Percentiles rank a stretch among this genome's conserved stretches.
Evolutionary conservation across 345 rosid genomes (phyloP).

Genomic region (Reutealis trisperma): DNA sequence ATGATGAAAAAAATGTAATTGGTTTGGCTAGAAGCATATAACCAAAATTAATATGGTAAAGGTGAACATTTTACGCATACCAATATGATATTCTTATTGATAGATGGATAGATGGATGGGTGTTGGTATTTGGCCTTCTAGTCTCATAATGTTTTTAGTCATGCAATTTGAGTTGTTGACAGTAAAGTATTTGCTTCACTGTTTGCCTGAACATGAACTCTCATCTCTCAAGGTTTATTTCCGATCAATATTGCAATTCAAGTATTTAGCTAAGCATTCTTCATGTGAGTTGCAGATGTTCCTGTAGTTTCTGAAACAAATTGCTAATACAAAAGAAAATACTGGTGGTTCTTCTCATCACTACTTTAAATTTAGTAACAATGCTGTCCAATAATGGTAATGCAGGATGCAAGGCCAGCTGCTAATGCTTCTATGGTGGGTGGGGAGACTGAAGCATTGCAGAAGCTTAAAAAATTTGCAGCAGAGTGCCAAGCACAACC

Average conservation of each 20-base stretch:
- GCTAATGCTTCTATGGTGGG: constrained; percentile 68
- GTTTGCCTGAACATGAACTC: background rate
- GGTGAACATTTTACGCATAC: background rate
- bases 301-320: background rate
- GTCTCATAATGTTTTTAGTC: background rate
- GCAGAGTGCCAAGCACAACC: constrained; percentile 83
- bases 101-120: background rate
- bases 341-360: background rate
- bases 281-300: background rate
- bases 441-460: constrained; percentile 93
- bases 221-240: background rate
- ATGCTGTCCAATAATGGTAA: constrained; percentile 11
- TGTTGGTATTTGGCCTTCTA: background rate
- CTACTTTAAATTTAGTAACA: constrained; percentile 6
- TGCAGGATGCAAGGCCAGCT: constrained; percentile 68
- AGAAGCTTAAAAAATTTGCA: constrained; percentile 71
- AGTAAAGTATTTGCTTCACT: background rate
- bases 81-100: background rate
- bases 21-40: background rate
- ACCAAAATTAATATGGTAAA: background rate
- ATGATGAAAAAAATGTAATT: background rate
- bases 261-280: constrained; percentile 1
- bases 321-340: background rate
- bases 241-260: background rate
- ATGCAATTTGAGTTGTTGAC: background rate